Percentiles rank a stretch among this genome's conserved stretches.
Evolutionary conservation across 257 asterid genomes (phyloP).

Genomic region (Euphrasia confusa): DNA sequence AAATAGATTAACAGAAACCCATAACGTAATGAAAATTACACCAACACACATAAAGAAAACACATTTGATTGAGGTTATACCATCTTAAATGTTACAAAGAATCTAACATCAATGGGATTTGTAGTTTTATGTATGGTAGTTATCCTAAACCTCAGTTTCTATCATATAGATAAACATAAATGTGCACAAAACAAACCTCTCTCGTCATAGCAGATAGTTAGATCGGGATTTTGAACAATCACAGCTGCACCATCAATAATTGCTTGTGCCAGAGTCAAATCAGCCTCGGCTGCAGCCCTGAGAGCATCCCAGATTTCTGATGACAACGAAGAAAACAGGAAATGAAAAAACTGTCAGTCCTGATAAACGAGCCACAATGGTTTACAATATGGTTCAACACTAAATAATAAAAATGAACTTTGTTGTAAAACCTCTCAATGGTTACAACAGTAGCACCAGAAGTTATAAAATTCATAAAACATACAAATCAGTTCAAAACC

Average conservation of each 20-base stretch:
- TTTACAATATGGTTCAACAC: no score
- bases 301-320: conserved; percentile 98
- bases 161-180: background rate
- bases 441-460: no score
- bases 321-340: background rate
- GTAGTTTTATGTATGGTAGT: no score
- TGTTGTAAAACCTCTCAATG: background rate
- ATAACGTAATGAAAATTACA: no score
- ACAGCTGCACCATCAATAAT: conserved; percentile 83
- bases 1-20: background rate
- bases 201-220: conserved; percentile 82
- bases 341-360: background rate
- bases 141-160: no score
- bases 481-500: background rate
- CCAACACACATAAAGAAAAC: no score
- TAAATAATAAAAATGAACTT: no score
- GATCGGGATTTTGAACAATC: conserved; percentile 64
- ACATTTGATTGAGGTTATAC: no score
- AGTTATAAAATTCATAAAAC: background rate
- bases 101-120: no score
- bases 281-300: conserved; percentile 86
- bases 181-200: conserved; percentile 44
- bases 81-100: no score
- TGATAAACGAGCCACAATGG: no score
- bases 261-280: conserved; percentile 64